Percentiles rank a stretch among this genome's conserved stretches.
Conservation (phyloP, 2,329 filamentous ascomycete species). For the Pyrenochaeta sp. region DNA sequence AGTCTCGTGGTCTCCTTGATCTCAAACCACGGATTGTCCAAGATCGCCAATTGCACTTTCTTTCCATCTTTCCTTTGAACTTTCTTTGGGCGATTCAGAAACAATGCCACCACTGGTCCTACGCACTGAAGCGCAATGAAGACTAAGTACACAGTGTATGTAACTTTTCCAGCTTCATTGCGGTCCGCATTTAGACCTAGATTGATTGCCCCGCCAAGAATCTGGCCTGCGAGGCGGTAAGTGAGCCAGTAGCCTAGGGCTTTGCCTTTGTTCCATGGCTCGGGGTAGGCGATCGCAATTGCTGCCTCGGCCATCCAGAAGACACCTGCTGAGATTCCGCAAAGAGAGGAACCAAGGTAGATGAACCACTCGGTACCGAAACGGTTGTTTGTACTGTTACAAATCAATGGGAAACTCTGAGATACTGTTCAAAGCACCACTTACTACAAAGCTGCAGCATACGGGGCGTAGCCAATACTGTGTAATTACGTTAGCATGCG, state of each 20-base stretch:
- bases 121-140: conserved; percentile 75
- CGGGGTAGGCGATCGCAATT: conserved; percentile 76
- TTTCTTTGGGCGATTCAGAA: conserved; percentile 67
- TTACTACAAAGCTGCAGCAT: conserved; percentile 71
- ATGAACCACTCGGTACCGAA: conserved; percentile 75
- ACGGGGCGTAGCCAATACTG: conserved; percentile 73
- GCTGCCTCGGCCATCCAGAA: conserved; percentile 81
- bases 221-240: conserved; percentile 69
- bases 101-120: conserved; percentile 70
- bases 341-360: conserved; percentile 72
- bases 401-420: neutral
- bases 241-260: conserved; percentile 72
- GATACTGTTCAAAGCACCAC: neutral
- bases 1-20: conserved; percentile 66
- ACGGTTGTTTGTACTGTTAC: conserved; percentile 65
- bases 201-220: conserved; percentile 76
- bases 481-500: conserved; percentile 21
- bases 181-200: conserved; percentile 70
- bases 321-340: conserved; percentile 74
- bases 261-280: conserved; percentile 61
- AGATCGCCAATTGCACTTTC: conserved; percentile 67
- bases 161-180: conserved; percentile 69
- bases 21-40: conserved; percentile 65
- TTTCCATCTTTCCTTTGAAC: conserved; percentile 73
- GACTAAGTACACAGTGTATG: conserved; percentile 72